phyloP scores from a whole-genome alignment of 768 basidiomycete genomes.

The Collybia sordida region DNA sequence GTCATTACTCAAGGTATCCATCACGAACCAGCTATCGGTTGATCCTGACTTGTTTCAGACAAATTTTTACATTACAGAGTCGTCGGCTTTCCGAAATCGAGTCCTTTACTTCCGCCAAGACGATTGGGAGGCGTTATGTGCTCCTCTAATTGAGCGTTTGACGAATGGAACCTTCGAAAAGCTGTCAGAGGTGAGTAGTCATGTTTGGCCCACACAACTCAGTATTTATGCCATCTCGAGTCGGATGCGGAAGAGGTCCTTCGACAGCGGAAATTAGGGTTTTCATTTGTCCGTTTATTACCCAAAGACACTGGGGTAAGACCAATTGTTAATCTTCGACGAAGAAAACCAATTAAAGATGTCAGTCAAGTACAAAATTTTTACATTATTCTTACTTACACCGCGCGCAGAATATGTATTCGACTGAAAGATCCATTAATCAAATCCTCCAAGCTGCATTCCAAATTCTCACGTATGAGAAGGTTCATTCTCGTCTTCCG shows the following conservation, averaged over 20 bases:
- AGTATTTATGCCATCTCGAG: slow-evolving; percentile 31
- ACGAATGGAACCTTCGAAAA: slow-evolving; percentile 67
- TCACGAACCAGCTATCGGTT: not conserved
- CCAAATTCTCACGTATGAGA: slow-evolving; percentile 85
- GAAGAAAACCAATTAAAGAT: slow-evolving; percentile 37
- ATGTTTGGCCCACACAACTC: no score
- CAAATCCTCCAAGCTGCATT: slow-evolving; percentile 83
- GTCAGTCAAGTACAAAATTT: slow-evolving; percentile 18
- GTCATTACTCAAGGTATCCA: slow-evolving; percentile 70
- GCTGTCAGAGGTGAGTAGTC: slow-evolving; percentile 57
- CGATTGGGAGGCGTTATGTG: slow-evolving; percentile 85
- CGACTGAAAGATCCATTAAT: slow-evolving; percentile 71
- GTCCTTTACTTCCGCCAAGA: slow-evolving; percentile 93
- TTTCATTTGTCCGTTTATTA: slow-evolving; percentile 82
- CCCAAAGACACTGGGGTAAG: slow-evolving; percentile 96
- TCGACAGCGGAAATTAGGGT: slow-evolving; percentile 73
- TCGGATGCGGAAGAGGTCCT: slow-evolving; percentile 63
- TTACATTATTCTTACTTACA: slow-evolving; percentile 1
- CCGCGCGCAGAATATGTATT: slow-evolving; percentile 25
- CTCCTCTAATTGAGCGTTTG: slow-evolving; percentile 78
- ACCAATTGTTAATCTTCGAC: slow-evolving; percentile 88
- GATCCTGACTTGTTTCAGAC: slow-evolving; percentile 50
- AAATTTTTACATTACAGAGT: slow-evolving; percentile 92
- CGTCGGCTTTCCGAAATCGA: slow-evolving; percentile 78
- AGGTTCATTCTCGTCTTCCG: slow-evolving; percentile 42